Evolutionary conservation across 73 alveolate genomes (phyloP).

Genomic region (Paramecium tetraurelia): DNA sequence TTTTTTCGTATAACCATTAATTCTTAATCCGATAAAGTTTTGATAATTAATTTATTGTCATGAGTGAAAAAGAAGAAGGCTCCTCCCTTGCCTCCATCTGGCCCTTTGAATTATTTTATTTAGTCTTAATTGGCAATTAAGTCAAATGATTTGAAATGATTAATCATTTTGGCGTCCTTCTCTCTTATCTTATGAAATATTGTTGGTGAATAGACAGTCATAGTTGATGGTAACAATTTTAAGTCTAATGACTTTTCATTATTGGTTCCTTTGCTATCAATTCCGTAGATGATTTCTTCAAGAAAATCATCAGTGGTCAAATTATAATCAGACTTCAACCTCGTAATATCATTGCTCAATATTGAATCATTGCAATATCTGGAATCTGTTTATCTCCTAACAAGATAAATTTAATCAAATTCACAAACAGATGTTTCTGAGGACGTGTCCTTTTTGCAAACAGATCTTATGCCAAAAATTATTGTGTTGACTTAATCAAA

Average conservation of each 20-base stretch:
- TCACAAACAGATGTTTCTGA: background rate
- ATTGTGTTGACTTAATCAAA: slow-evolving; percentile 23
- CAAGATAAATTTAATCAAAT: background rate
- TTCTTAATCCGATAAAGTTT: slow-evolving; percentile 89
- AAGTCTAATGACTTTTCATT: background rate
- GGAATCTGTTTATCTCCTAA: background rate
- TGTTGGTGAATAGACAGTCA: background rate
- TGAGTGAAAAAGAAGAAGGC: slow-evolving; percentile 92
- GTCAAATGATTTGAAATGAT: background rate
- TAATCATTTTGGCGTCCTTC: background rate
- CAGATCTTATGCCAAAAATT: background rate
- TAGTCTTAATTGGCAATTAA: background rate
- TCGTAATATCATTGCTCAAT: background rate
- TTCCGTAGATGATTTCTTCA: background rate
- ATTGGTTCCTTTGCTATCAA: background rate
- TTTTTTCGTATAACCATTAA: slow-evolving; percentile 65
- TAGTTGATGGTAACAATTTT: background rate
- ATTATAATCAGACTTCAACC: background rate
- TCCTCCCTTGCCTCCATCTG: slow-evolving; percentile 91
- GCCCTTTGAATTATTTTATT: slow-evolving; percentile 44
- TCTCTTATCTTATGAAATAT: background rate
- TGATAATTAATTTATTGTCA: slow-evolving; percentile 90
- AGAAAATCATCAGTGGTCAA: background rate
- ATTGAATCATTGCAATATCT: background rate
- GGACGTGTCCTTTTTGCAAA: background rate